Conservation (phyloP, 768 basidiomycete genomes). For the Boletus rufocinnamomeus region DNA sequence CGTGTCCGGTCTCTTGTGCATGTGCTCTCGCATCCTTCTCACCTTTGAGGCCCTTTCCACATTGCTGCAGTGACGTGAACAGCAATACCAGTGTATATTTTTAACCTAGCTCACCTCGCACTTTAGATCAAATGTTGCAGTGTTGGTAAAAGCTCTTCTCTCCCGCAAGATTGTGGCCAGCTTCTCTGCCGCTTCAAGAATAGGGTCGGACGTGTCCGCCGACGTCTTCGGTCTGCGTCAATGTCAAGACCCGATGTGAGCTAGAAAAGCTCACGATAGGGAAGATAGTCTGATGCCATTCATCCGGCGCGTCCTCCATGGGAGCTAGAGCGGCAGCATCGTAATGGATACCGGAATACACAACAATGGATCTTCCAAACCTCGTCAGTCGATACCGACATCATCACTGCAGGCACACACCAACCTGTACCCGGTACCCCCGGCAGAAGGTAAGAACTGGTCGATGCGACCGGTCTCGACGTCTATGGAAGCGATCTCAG, state of each 20-base stretch:
- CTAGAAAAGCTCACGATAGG: slow-evolving; percentile 47
- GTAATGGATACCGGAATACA: slow-evolving; percentile 97
- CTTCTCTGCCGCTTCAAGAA: slow-evolving; percentile 64
- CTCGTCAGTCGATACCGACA: slow-evolving; percentile 3
- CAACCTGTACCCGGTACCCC: slow-evolving; percentile 37
- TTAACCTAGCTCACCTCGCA: slow-evolving; percentile 63
- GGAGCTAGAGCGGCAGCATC: slow-evolving; percentile 88
- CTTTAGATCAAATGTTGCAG: slow-evolving; percentile 85
- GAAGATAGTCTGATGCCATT: slow-evolving; percentile 90
- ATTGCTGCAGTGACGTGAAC: slow-evolving; percentile 51
- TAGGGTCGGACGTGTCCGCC: slow-evolving; percentile 48
- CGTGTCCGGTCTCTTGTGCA: slow-evolving; percentile 85
- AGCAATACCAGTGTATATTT: slow-evolving; percentile 7
- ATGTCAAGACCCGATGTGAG: slow-evolving; percentile 15
- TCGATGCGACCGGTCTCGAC: slow-evolving; percentile 92
- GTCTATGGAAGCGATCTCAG: slow-evolving; percentile 89
- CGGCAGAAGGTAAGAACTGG: slow-evolving; percentile 55
- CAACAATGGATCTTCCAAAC: slow-evolving; percentile 59
- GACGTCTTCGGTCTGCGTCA: slow-evolving; percentile 31
- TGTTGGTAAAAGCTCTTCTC: slow-evolving; percentile 89
- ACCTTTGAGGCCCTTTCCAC: slow-evolving; percentile 83
- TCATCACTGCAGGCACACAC: background rate
- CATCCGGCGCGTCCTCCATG: slow-evolving; percentile 66
- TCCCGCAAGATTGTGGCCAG: slow-evolving; percentile 72
- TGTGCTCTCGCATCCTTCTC: slow-evolving; percentile 93